phyloP scores from a whole-genome alignment of 441 rosid species.

The Bruguiera hainesii region DNA sequence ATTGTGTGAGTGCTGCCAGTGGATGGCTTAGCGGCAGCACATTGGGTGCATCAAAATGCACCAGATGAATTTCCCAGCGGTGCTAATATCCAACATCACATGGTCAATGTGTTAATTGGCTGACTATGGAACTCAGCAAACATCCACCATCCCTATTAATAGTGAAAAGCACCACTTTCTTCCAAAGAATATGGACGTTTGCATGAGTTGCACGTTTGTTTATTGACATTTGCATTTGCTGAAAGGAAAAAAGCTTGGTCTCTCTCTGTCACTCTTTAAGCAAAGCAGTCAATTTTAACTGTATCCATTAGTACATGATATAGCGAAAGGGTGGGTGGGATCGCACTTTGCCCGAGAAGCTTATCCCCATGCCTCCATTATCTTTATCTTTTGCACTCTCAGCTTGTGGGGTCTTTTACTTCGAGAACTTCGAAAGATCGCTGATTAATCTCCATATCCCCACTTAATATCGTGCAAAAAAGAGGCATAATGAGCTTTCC shows the following conservation, averaged over 20 bases:
- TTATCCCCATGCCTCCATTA: constrained; percentile 54
- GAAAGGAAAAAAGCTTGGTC: background rate
- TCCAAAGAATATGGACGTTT: background rate
- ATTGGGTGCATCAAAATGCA: background rate
- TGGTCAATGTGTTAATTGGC: background rate
- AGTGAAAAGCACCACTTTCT: constrained; percentile 5
- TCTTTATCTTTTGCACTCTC: constrained; percentile 62
- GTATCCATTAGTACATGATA: constrained; percentile 25
- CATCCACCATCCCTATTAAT: background rate
- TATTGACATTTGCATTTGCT: background rate
- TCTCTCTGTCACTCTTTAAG: background rate
- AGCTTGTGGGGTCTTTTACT: constrained; percentile 59
- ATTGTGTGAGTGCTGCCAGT: constrained; percentile 9
- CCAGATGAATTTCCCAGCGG: constrained; percentile 24
- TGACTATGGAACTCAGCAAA: constrained; percentile 6
- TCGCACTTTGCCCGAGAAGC: constrained; percentile 67
- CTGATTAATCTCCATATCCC: constrained; percentile 32
- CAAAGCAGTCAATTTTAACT: constrained; percentile 26
- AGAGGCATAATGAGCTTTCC: background rate
- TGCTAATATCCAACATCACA: constrained; percentile 1
- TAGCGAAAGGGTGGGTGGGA: constrained; percentile 26
- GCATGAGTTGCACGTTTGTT: background rate
- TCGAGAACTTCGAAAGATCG: constrained; percentile 37
- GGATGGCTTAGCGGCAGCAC: background rate
- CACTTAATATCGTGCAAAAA: background rate